phyloP scores from a whole-genome alignment of 2,329 filamentous ascomycete species.

The Zymoseptoria ardabiliae region DNA sequence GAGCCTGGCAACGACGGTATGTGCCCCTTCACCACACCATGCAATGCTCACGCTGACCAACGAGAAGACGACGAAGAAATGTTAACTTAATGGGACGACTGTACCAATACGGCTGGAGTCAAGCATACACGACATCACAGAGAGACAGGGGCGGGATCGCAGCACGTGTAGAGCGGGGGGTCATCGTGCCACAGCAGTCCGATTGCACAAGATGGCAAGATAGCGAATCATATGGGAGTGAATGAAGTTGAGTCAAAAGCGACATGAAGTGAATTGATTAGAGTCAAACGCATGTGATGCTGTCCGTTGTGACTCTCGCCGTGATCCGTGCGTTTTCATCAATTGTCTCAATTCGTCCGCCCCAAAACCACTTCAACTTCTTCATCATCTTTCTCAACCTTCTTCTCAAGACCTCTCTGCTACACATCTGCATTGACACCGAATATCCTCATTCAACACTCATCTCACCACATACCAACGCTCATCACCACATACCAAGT shows the following conservation, averaged over 20 bases:
- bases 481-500: background rate
- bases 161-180: background rate
- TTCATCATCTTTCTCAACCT: background rate
- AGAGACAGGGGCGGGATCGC: background rate
- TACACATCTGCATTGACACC: too few species aligned
- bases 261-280: background rate
- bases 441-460: too few species aligned
- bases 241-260: background rate
- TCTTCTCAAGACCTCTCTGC: too few species aligned
- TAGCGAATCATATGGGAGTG: background rate
- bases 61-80: background rate
- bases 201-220: background rate
- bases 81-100: background rate
- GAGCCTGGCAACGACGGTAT: background rate
- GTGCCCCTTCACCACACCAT: background rate
- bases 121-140: background rate
- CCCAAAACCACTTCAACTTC: too few species aligned
- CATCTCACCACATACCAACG: background rate
- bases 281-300: background rate
- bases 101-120: background rate
- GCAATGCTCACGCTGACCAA: background rate
- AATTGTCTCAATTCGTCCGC: too few species aligned
- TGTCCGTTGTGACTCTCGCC: background rate
- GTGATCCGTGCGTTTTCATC: background rate
- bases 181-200: background rate